phyloP scores from a whole-genome alignment of 2,329 filamentous ascomycete genomes.

The Botryotinia convoluta region DNA sequence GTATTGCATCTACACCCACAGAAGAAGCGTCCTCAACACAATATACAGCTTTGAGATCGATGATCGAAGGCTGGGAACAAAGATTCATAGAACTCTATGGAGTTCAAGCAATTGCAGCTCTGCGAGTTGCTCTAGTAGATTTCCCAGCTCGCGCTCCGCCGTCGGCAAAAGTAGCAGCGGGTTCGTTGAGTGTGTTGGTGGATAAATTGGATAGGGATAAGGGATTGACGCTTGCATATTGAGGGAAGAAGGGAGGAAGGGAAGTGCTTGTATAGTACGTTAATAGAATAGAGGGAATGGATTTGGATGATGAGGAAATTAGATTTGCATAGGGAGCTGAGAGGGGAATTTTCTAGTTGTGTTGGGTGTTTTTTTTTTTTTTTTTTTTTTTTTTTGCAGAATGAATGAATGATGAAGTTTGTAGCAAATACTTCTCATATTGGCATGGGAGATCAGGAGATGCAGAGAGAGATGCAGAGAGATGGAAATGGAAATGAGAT shows the following conservation, averaged over 20 bases:
- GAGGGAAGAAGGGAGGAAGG: background rate
- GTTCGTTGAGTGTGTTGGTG: conserved; percentile 16
- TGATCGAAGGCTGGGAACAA: conserved; percentile 70
- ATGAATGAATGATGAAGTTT: background rate
- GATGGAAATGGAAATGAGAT: background rate
- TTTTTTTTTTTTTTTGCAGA: no score
- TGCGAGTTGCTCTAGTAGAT: conserved; percentile 70
- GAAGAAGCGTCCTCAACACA: conserved; percentile 70
- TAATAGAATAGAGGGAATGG: background rate
- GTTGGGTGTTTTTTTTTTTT: no score
- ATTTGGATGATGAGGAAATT: background rate
- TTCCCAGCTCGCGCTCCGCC: conserved; percentile 51
- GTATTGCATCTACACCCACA: conserved; percentile 72
- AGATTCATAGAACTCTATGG: conserved; percentile 82
- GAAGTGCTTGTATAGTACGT: conserved; percentile 1
- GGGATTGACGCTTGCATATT: conserved; percentile 14
- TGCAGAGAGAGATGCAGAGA: background rate
- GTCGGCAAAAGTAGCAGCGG: conserved; percentile 7
- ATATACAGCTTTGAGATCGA: conserved; percentile 64
- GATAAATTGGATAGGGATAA: conserved; percentile 22
- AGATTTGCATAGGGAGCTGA: background rate
- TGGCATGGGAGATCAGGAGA: background rate
- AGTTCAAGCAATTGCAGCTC: conserved; percentile 65
- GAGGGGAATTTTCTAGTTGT: background rate
- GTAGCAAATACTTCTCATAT: background rate